Conservation (phyloP, 2,329 filamentous ascomycete species). For the Aspergillus sp. region DNA sequence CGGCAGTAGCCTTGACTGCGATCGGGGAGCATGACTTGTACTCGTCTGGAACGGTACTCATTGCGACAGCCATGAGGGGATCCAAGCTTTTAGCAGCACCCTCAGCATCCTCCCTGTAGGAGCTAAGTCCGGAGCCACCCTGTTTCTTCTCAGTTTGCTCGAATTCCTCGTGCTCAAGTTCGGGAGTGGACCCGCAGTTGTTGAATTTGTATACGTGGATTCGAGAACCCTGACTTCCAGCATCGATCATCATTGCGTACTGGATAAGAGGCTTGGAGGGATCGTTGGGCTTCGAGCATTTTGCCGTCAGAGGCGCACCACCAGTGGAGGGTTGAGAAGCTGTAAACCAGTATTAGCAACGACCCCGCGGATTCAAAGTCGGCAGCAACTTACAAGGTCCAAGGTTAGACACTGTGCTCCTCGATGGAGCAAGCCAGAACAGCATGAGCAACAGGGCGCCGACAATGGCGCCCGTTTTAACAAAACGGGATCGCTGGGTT, state of each 20-base stretch:
- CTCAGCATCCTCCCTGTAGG: constrained; percentile 81
- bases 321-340: constrained; percentile 26
- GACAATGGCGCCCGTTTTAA: constrained; percentile 63
- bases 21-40: constrained; percentile 90
- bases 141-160: constrained; percentile 86
- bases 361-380: background rate
- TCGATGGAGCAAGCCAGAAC: constrained; percentile 52
- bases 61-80: constrained; percentile 78
- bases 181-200: constrained; percentile 93
- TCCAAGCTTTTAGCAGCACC: constrained; percentile 89
- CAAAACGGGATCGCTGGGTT: constrained; percentile 59
- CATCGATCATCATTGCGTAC: constrained; percentile 98
- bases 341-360: constrained; percentile 13
- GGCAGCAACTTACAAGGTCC: constrained; percentile 23
- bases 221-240: constrained; percentile 93
- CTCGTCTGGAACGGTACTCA: constrained; percentile 80
- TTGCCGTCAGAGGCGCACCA: constrained; percentile 59
- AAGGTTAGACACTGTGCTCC: constrained; percentile 24
- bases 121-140: constrained; percentile 77
- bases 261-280: constrained; percentile 91
- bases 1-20: constrained; percentile 97
- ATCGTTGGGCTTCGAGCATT: constrained; percentile 80
- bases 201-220: constrained; percentile 99
- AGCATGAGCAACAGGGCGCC: constrained; percentile 59
- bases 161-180: constrained; percentile 89